Base-by-base conservation (phyloP, 306 rosid genomes). In the Boehmeria nivea region DNA sequence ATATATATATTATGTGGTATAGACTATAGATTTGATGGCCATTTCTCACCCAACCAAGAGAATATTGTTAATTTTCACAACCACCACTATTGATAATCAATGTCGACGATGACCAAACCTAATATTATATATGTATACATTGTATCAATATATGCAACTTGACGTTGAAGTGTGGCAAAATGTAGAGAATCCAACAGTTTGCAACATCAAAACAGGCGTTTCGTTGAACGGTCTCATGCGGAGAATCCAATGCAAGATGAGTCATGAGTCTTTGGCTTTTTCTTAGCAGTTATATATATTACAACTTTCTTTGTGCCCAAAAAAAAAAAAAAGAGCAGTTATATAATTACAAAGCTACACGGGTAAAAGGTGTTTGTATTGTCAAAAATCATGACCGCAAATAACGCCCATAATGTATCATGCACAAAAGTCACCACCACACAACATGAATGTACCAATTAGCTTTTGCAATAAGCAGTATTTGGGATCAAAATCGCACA, bases 201-300 rank as follows among this genome's bases (percentile, higher is more conserved):
- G 13, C 26, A 38, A 28, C 33, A 27, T n/a, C 54, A 72, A 51
- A 55, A 2, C 47, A 48, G 64, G 2, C 16, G 46, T 22, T 51
- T 16, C 23, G 1, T 12, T n/a, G 31, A 44, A 24, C 53, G 46
- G 55, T 65, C 56, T 46, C 54, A 14, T 6, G 9, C 10, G 5
- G 14, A 50, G 73, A 78, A 73, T 63, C 80, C 69, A 42, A 78
- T 53, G 76, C 45, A 23, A 19, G 12, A 23, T 27, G 51, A n/a
- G 36, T 31, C 45, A 42, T 5, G 43, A 39, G 44, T 48, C 45
- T 6, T 42, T 22, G 11, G 48, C 21, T 15, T 26, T 21, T 22
- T 5, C 20, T 26, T 50, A n/a, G n/a, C n/a, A n/a, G n/a, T n/a
- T n/a, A n/a, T n/a, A n/a, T n/a, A n/a, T 37, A 31, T 6, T 31